Evolutionary conservation across 139 green algal genomes (phyloP), one percentile per base, ranked within the genome.

Genomic region (Chlorella sorokiniana): DNA sequence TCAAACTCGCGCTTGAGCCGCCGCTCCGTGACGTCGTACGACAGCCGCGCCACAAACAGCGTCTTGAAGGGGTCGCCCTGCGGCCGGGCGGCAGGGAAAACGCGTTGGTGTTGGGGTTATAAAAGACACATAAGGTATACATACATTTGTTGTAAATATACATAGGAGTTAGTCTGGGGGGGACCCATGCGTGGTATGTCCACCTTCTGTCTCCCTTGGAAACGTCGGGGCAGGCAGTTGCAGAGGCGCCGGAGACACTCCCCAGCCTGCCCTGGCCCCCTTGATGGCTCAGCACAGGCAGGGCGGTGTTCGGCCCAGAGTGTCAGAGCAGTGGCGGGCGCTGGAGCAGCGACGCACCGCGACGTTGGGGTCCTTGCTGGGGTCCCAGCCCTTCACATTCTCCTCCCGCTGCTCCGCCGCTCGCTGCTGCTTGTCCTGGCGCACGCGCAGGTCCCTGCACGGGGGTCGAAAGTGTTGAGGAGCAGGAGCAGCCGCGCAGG

Each of bases 11-110:
- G 82, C 23, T 80, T 79, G 73, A 98, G 80, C 85, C 93, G 93
- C 72, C 93, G 91, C 73, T 98, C 94, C 2, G 90, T 96, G 1
- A 95, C 90, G 16, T 96, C 92, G 69, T 92, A 94, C 65, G 89
- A 93, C 33, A 98, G 85, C 4, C 91, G 87, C 14, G 80, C 85
- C 20, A 98, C 88, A 85, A 98, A 94, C 3, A 98, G 89, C 11
- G 94, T 98, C 72, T 96, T 97, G 89, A 93, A 98, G 3, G 94
- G 89, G 51, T 98, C 94, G 31, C 94, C 92, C 91, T 96, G 88
- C 63, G 42, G 48, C 16, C n/a, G n/a, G n/a, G n/a, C n/a, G n/a
- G n/a, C n/a, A n/a, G n/a, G n/a, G n/a, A n/a, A n/a, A n/a, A n/a
- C n/a, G n/a, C n/a, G n/a, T n/a, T n/a, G n/a, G n/a, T n/a, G n/a